phyloP scores from a whole-genome alignment of 192 early-diverging fungal genomes.

The Cladochytrium replicatum region DNA sequence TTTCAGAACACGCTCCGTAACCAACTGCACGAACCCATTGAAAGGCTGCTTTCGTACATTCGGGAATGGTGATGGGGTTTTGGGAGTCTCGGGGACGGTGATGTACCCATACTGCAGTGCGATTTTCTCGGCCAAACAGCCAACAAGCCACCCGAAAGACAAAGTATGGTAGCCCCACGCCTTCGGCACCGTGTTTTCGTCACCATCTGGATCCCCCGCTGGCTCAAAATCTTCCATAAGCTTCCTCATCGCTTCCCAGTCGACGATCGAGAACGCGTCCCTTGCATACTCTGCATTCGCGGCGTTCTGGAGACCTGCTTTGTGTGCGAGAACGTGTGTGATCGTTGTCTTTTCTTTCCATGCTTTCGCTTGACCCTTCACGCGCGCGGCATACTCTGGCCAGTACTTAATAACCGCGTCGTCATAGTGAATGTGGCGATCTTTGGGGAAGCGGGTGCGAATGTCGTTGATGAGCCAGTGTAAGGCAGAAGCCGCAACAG shows the following conservation, averaged over 20 bases:
- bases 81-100: no score
- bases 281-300: neutral
- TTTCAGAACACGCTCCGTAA: slow-evolving; percentile 11
- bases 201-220: neutral
- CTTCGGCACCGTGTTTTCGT: neutral
- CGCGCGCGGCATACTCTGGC: slow-evolving; percentile 8
- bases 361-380: neutral
- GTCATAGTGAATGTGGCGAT: slow-evolving; percentile 1
- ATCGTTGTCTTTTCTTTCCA: slow-evolving; percentile 16
- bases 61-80: no score
- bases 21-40: slow-evolving; percentile 4
- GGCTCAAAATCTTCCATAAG: slow-evolving; percentile 17
- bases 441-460: no score
- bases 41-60: no score
- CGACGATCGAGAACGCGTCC: slow-evolving; percentile 12
- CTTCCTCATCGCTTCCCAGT: slow-evolving; percentile 14
- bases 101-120: no score
- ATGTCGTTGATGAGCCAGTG: slow-evolving; percentile 11
- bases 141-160: slow-evolving; percentile 21
- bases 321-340: slow-evolving; percentile 10
- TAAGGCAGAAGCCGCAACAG: slow-evolving; percentile 7
- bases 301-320: slow-evolving; percentile 12
- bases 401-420: slow-evolving; percentile 12
- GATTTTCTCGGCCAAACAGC: slow-evolving; percentile 19
- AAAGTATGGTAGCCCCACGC: slow-evolving; percentile 13